Conservation (phyloP, 139 green algal species). For the Chloropicon primus region DNA sequence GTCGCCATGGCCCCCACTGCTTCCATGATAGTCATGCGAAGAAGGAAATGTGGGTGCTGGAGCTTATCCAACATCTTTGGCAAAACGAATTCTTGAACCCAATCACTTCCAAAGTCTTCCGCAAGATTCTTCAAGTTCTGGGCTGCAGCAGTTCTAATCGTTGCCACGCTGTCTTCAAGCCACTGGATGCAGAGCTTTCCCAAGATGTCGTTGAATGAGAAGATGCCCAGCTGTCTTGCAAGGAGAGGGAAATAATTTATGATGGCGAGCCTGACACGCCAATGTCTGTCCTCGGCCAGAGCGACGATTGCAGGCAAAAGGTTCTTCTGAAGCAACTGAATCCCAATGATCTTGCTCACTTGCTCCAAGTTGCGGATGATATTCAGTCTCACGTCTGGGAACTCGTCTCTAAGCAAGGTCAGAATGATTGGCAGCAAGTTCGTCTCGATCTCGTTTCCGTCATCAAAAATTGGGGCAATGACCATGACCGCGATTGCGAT, state of each 20-base stretch:
- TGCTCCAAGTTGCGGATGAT: constrained; percentile 97
- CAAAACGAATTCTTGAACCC: constrained; percentile 79
- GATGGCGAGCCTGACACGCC: constrained; percentile 94
- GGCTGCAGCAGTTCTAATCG: constrained; percentile 83
- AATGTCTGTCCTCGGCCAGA: constrained; percentile 94
- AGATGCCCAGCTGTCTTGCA: constrained; percentile 67
- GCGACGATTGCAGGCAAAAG: constrained; percentile 94
- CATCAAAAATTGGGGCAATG: constrained; percentile 74
- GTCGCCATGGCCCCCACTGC: constrained; percentile 65
- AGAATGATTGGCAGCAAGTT: constrained; percentile 91
- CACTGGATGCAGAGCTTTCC: constrained; percentile 86
- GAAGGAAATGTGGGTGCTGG: constrained; percentile 81
- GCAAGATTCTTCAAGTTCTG: constrained; percentile 75
- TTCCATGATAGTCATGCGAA: constrained; percentile 83
- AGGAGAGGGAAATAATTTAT: constrained; percentile 96
- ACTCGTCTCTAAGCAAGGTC: constrained; percentile 83
- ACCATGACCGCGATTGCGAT: constrained; percentile 90
- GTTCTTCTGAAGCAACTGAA: constrained; percentile 80
- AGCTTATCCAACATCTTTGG: constrained; percentile 48
- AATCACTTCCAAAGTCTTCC: constrained; percentile 84
- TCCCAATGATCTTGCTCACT: constrained; percentile 80
- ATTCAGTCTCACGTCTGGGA: constrained; percentile 90
- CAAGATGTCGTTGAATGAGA: constrained; percentile 66
- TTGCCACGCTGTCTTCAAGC: constrained; percentile 77
- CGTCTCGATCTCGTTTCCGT: constrained; percentile 64